Percentiles rank a stretch among this genome's conserved stretches.
Evolutionary conservation across 2,329 filamentous ascomycete genomes (phyloP).

Genomic region (Alternaria dauci): DNA sequence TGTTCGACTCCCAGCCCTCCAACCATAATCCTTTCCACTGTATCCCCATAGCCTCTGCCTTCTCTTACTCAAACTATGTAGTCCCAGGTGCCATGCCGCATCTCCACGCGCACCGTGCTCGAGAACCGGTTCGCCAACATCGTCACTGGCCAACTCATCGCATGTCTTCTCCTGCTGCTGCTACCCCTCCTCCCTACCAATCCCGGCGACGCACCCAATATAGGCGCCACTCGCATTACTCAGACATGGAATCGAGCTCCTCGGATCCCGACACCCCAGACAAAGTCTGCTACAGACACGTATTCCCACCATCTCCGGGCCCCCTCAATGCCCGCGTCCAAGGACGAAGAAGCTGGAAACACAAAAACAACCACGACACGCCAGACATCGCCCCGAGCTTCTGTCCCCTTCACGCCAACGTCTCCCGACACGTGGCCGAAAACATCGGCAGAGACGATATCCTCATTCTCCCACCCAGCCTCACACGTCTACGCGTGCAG

Average conservation of each 20-base stretch:
- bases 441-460: neutral
- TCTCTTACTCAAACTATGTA: constrained; percentile 3
- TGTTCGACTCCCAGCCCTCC: constrained; percentile 13
- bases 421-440: neutral
- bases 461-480: constrained; percentile 15
- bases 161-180: too few species aligned
- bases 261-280: neutral
- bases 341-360: neutral
- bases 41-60: constrained; percentile 2
- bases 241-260: neutral
- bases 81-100: neutral
- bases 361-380: neutral
- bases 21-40: constrained; percentile 7
- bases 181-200: neutral
- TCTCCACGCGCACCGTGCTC: neutral
- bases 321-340: neutral
- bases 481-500: constrained; percentile 13
- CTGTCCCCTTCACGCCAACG: neutral
- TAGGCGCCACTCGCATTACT: neutral
- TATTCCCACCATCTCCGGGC: neutral
- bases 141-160: neutral
- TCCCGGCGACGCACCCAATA: neutral
- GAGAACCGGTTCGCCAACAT: neutral
- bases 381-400: neutral
- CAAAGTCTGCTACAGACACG: neutral